phyloP scores from a whole-genome alignment of 1,284 basidiomycete species.

The Athelia sp. region DNA sequence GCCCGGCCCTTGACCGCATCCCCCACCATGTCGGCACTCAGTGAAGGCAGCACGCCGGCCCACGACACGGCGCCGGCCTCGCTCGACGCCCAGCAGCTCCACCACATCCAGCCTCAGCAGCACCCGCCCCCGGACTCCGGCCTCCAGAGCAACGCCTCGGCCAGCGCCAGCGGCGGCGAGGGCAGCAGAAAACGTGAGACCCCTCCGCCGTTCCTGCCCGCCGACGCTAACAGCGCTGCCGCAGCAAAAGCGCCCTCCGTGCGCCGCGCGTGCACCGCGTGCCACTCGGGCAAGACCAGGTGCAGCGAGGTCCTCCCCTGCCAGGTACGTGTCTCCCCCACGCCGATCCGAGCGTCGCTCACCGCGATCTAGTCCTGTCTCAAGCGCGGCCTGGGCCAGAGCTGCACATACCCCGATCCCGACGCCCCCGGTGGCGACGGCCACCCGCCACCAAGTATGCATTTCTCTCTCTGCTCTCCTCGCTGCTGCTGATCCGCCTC shows the following conservation, averaged over 20 bases:
- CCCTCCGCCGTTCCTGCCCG: constrained; percentile 14
- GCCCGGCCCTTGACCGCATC: constrained; percentile 26
- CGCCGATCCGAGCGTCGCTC: no score
- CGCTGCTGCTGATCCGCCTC: background rate
- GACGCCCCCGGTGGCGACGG: constrained; percentile 48
- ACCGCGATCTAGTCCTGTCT: constrained; percentile 55
- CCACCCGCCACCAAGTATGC: constrained; percentile 42
- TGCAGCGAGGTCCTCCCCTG: constrained; percentile 75
- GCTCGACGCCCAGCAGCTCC: constrained; percentile 52
- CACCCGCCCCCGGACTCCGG: constrained; percentile 16
- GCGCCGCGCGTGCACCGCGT: constrained; percentile 70
- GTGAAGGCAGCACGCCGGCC: constrained; percentile 51
- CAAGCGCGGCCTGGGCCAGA: constrained; percentile 63
- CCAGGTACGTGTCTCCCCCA: constrained; percentile 50
- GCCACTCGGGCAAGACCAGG: constrained; percentile 74
- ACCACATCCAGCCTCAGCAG: background rate
- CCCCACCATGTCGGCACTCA: constrained; percentile 65
- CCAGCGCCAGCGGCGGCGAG: constrained; percentile 32
- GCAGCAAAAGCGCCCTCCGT: constrained; percentile 74
- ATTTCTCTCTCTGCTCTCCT: constrained; percentile 7
- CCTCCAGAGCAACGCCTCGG: constrained; percentile 9
- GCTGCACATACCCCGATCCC: constrained; percentile 73
- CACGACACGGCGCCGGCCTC: constrained; percentile 46
- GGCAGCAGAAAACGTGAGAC: constrained; percentile 40
- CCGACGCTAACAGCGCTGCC: no score